Base-by-base conservation (phyloP, 192 early-diverging fungal genomes). In the Cladochytrium replicatum region DNA sequence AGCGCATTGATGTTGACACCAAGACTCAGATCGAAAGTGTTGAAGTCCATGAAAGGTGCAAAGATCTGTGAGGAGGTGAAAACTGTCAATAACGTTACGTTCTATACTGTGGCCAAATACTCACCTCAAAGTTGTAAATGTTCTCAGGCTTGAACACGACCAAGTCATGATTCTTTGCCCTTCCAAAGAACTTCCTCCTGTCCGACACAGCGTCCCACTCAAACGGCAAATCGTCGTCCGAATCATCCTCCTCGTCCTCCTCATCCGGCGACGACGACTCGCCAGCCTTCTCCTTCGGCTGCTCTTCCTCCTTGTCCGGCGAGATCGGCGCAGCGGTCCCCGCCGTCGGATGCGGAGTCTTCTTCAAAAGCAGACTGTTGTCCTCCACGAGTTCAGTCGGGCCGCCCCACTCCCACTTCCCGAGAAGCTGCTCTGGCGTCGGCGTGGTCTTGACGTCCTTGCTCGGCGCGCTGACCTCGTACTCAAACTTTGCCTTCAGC, bases 101-200 rank as follows among this genome's bases (percentile, higher is more conserved):
- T 71, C 62, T 17, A 76, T 38, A 54, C 63, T 76, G 0, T 63
- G 49, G 44, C 74, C 75, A n/a, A n/a, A n/a, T n/a, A 58, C 69
- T 69, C 45, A 86, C 83, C 62, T 89, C 85, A 31, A 84, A 66
- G 19, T 81, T 70, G 60, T 84, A 89, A 2, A 88, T 71, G 25
- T 87, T 68, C 44, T 86, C 75, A 0, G 81, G 74, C 24, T 61
- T 63, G 34, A 88, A 80, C 1, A 52, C 45, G 25, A 73, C 55
- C 6, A 60, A 44, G 23, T 64, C 40, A 21, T 81, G 59, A 31
- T 71, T 71, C 19, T 53, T 34, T 40, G 69, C 57, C 15, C 61
- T 58, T 5, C 64, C 56, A 50, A 81, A 86, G 41, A 69, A 72
- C 22, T 60, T 70, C 52, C 76, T 64, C 40, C 80, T 52, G 32